Evolutionary conservation across 306 rosid genomes (phyloP), one percentile per base, ranked within the genome.

Genomic region (Lathyrus sativus): DNA sequence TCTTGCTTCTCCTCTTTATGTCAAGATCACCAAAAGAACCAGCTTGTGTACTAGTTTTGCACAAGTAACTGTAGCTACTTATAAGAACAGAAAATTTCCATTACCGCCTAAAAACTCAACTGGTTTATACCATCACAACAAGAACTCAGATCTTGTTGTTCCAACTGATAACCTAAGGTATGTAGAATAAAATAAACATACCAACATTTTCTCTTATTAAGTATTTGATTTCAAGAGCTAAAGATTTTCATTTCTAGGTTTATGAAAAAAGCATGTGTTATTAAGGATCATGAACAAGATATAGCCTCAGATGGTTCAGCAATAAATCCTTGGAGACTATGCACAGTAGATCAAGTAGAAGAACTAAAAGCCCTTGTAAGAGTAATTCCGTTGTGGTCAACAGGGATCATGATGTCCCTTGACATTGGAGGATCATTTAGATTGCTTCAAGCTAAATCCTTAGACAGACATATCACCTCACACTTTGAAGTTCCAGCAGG

Each of bases 361-460:
- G 89, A 85, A 68, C 83, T 90, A 0, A 90, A 87, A 67, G 75
- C 87, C 24, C 78, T 90, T 14, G 43, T 90, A 15, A 84, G 61
- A 70, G 87, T 87, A 0, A 77, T 90, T 11, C 91, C 96, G 2
- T 44, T 90, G n/a, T 90, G 96, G 95, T 85, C 90, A n/a, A 72
- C 90, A 1, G 90, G 87, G 41, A 63, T 87, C 11, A 65, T 84
- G 77, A 77, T 85, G 85, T 80, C 89, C 0, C 68, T 85, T n/a
- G 74, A 31, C 73, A 11, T 74, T 13, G 84, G 87, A 48, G 75
- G 74, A 76, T 43, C 95, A 45, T 85, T 90, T 70, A 84, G 81
- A 45, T 45, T 82, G 9, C 75, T 90, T 33, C 96, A 90, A 84
- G 95, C 95, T 9, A 75, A 45, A 14, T 80, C 96, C 43, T 39